Conservation (phyloP, 345 rosid genomes). For the Erucastrum elatum region DNA sequence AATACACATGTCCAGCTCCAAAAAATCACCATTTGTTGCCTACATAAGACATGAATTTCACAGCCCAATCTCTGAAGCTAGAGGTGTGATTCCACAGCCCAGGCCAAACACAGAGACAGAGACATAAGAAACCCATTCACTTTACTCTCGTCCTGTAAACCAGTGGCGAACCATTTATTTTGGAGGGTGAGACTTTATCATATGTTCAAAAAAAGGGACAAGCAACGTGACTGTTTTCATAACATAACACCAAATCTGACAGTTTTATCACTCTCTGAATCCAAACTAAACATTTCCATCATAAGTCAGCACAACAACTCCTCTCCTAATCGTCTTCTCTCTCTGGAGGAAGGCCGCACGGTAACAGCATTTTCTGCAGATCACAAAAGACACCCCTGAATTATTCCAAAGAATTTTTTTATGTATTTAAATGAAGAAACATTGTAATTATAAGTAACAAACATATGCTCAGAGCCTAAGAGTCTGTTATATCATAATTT, state of each 20-base stretch:
- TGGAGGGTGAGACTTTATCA: not conserved
- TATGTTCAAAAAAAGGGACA: not conserved
- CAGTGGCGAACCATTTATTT: not conserved
- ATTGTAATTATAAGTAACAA: not conserved
- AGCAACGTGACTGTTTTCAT: not conserved
- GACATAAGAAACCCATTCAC: not conserved
- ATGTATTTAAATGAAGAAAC: not conserved
- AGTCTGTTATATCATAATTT: not conserved
- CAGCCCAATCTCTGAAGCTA: too few relatives aligned
- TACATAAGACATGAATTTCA: too few relatives aligned
- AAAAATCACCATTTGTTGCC: too few relatives aligned
- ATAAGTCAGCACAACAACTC: not conserved
- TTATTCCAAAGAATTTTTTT: not conserved
- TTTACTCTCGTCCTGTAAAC: not conserved
- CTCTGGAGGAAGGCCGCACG: constrained; percentile 91
- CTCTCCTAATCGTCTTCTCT: constrained; percentile 73
- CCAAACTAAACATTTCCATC: not conserved
- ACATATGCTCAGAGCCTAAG: not conserved
- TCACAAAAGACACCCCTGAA: not conserved
- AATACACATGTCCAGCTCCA: too few relatives aligned
- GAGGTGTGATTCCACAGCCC: too few relatives aligned
- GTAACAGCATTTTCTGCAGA: constrained; percentile 93
- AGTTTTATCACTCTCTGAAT: not conserved
- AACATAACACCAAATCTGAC: not conserved
- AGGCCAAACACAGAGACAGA: not conserved